Evolutionary conservation across 2,329 filamentous ascomycete species (phyloP).

Genomic region (Furcasterigmium furcatum): DNA sequence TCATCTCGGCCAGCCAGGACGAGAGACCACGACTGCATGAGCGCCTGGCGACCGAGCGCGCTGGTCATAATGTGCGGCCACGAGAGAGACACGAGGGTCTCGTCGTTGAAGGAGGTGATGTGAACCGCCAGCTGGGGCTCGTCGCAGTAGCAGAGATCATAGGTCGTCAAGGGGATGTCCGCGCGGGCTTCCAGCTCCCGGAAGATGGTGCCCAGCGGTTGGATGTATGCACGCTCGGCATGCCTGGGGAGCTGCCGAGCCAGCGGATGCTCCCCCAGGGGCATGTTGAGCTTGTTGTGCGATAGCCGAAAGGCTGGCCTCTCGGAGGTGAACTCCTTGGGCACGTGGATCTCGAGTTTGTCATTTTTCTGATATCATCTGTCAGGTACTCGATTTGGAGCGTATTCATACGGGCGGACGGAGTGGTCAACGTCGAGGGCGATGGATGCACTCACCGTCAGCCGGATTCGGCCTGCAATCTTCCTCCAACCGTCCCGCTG

Average conservation of each 20-base stretch:
- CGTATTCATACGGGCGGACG: no score
- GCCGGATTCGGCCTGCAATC: conserved; percentile 39
- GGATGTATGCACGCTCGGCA: conserved; percentile 6
- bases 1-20: conserved; percentile 37
- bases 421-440: no score
- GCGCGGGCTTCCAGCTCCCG: conserved; percentile 9
- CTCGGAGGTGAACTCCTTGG: conserved; percentile 17
- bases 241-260: conserved; percentile 29
- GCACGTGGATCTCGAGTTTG: conserved; percentile 24
- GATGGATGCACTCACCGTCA: conserved; percentile 22
- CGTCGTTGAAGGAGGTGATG: conserved; percentile 43
- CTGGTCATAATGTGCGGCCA: conserved; percentile 47
- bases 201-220: conserved; percentile 8
- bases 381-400: no score
- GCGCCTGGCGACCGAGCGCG: conserved; percentile 32
- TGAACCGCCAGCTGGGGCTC: conserved; percentile 44
- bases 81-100: conserved; percentile 42
- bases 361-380: background rate
- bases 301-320: conserved; percentile 35
- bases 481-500: conserved; percentile 41
- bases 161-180: conserved; percentile 18
- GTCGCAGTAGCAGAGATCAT: conserved; percentile 37
- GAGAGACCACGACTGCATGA: conserved; percentile 42
- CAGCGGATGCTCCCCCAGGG: conserved; percentile 35
- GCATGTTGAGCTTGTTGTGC: conserved; percentile 27